These are phyloP conservation scores for Penicillium aurantiogriseum DNA, from an alignment of 2,329 filamentous ascomycete species.

Conservation along the genomic window DNA sequence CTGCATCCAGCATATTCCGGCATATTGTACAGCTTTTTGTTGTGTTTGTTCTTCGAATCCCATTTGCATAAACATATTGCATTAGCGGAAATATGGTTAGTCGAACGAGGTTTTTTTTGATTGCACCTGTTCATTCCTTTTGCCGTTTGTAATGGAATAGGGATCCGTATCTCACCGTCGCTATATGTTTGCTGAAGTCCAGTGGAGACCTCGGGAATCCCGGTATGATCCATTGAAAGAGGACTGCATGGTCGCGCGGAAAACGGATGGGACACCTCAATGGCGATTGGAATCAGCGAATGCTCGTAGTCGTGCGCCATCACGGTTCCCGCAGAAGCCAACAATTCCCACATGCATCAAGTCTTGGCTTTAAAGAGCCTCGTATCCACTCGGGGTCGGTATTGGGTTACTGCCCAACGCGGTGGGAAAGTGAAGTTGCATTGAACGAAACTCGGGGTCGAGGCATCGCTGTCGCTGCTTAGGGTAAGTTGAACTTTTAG, in stretches of 20 bases:
- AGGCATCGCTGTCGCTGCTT: not conserved
- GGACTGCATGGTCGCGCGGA: not conserved
- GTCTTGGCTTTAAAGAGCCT: not conserved
- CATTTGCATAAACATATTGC: conserved; percentile 15
- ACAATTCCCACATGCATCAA: not conserved
- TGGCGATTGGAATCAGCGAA: not conserved
- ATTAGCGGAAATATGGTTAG: conserved; percentile 21
- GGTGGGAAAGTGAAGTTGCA: not conserved
- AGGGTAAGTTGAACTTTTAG: not conserved
- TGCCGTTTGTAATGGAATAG: not conserved
- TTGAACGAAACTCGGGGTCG: not conserved
- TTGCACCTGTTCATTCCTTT: conserved; percentile 1
- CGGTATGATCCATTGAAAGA: not conserved
- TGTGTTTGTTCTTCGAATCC: conserved; percentile 10
- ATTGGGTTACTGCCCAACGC: not conserved
- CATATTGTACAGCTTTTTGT: conserved; percentile 5
- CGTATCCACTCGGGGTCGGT: not conserved
- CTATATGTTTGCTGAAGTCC: not conserved
- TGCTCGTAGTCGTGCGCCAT: not conserved
- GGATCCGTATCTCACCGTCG: not conserved
- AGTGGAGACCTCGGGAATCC: not conserved
- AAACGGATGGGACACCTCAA: not conserved
- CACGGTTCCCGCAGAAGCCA: not conserved
- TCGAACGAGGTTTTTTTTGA: conserved; percentile 13
- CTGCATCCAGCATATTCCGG: not conserved